Base-by-base conservation (phyloP, 768 basidiomycete species). In the Leccinum barrowsii region DNA sequence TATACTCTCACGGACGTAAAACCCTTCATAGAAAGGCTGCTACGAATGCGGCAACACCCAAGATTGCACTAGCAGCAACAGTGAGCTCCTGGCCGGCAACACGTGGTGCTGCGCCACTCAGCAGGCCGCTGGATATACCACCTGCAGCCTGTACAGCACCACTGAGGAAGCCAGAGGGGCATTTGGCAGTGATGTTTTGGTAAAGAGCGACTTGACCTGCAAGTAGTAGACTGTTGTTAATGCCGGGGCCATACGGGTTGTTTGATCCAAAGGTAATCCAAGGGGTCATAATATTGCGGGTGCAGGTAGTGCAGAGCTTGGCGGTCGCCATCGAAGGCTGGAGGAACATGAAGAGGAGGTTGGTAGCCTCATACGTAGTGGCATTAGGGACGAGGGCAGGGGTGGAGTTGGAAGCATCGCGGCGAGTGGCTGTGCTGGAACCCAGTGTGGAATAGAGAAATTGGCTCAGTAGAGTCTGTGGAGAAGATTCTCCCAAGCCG, bases 281-380 rank as follows among this genome's bases (percentile, higher is more conserved):
- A 8, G 85, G 63, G 2, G 84, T 82, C 63, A 98, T 69, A 69
- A 94, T 76, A 61, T 81, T 81, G 70, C 89, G 84, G 12, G 91
- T 85, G 85, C 96, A 98, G 13, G 85, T 64, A 2, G 80, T 85
- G 85, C 96, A 98, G 47, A 97, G 86, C 22, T 73, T 54, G 26
- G 72, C 64, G n/a, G 77, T 71, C 26, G 80, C 37, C 68, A 82
- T 74, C 59, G 65, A 60, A 48, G 88, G 77, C 28, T 79, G 70
- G 68, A 90, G 80, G 85, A 90, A 85, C 63, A 98, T 78, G 89
- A 92, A 97, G 35, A 84, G 77, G 55, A 97, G 73, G 78, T 89
- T 91, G 68, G 81, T 81, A 49, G 75, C 63, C 48, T 65, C 60
- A 75, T 79, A 88, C 10, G 81, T 80, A 10, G 77, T 76, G 48